Evolutionary conservation across 1,284 basidiomycete genomes (phyloP).

Genomic region (Entoloma clypeatum): DNA sequence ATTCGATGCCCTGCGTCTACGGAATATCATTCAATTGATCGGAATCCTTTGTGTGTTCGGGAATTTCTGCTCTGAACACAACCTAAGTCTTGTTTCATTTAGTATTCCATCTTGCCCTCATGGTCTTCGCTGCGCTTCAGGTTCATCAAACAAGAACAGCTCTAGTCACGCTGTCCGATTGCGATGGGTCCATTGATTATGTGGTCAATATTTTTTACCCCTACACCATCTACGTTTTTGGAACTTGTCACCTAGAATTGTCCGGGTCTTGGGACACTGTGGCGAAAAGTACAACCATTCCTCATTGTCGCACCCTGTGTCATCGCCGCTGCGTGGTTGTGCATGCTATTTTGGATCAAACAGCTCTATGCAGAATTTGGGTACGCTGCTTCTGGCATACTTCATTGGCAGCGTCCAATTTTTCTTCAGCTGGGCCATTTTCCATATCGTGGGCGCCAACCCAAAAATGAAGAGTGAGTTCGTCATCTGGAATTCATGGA

Average conservation of each 20-base stretch:
- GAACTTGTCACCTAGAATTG: conserved; percentile 39
- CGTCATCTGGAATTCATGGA: conserved; percentile 1
- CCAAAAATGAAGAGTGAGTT: conserved; percentile 72
- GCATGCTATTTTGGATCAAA: conserved; percentile 52
- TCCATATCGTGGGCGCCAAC: conserved; percentile 80
- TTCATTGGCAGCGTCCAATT: conserved; percentile 14
- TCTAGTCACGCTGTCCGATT: conserved; percentile 37
- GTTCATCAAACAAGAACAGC: conserved; percentile 65
- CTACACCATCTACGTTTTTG: conserved; percentile 3
- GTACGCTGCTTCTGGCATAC: conserved; percentile 31
- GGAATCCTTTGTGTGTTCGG: conserved; percentile 60
- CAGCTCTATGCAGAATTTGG: conserved; percentile 60
- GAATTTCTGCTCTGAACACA: conserved; percentile 1
- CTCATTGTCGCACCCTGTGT: conserved; percentile 53
- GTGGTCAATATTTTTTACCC: conserved; percentile 23
- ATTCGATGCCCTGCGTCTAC: conserved; percentile 66
- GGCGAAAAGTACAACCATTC: conserved; percentile 40
- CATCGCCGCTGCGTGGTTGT: conserved; percentile 48
- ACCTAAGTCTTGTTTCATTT: conserved; percentile 4
- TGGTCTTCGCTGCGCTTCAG: conserved; percentile 72
- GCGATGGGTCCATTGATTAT: conserved; percentile 22
- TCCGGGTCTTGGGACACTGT: conserved; percentile 41
- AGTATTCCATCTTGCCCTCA: conserved; percentile 73
- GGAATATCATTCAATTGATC: conserved; percentile 73
- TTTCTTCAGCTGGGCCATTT: conserved; percentile 69